These are phyloP conservation scores for Ogataea paraovalis DNA, from an alignment of 805 yeast genomes.

Conservation along the genomic window DNA sequence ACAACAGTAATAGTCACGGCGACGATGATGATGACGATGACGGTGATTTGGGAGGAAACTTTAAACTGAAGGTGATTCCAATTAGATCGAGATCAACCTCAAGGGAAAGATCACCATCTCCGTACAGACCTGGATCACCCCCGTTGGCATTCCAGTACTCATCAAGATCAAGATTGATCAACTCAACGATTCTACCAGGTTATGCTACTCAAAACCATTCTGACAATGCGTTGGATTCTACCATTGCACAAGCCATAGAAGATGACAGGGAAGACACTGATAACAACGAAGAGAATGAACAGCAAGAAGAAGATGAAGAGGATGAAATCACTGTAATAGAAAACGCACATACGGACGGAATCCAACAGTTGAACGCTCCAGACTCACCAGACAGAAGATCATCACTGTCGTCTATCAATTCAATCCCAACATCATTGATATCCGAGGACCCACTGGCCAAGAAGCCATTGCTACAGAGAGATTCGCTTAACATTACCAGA, in stretches of 20 bases:
- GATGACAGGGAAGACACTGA: slow-evolving; percentile 4
- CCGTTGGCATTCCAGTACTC: slow-evolving; percentile 15
- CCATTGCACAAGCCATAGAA: slow-evolving; percentile 19
- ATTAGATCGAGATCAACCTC: slow-evolving; percentile 24
- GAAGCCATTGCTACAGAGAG: slow-evolving; percentile 17
- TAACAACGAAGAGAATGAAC: background rate
- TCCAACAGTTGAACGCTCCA: background rate
- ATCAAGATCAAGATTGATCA: slow-evolving; percentile 19
- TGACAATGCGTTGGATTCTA: slow-evolving; percentile 22
- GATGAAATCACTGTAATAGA: slow-evolving; percentile 7
- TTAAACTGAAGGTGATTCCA: slow-evolving; percentile 26
- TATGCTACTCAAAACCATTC: slow-evolving; percentile 11
- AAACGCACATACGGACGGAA: no score
- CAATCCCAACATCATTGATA: slow-evolving; percentile 12
- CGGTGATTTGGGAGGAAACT: slow-evolving; percentile 27
- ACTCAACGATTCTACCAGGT: slow-evolving; percentile 22
- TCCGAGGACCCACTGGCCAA: slow-evolving; percentile 18
- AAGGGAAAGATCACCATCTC: slow-evolving; percentile 12
- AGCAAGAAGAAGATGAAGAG: slow-evolving; percentile 1
- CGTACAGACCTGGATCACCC: slow-evolving; percentile 20
- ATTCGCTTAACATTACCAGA: slow-evolving; percentile 10
- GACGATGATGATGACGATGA: slow-evolving; percentile 9
- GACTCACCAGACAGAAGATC: slow-evolving; percentile 10
- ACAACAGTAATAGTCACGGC: no score
- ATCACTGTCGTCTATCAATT: slow-evolving; percentile 17